Evolutionary conservation across 352 stramenopile genomes (phyloP).

Genomic region (Phytophthora brassicae): DNA sequence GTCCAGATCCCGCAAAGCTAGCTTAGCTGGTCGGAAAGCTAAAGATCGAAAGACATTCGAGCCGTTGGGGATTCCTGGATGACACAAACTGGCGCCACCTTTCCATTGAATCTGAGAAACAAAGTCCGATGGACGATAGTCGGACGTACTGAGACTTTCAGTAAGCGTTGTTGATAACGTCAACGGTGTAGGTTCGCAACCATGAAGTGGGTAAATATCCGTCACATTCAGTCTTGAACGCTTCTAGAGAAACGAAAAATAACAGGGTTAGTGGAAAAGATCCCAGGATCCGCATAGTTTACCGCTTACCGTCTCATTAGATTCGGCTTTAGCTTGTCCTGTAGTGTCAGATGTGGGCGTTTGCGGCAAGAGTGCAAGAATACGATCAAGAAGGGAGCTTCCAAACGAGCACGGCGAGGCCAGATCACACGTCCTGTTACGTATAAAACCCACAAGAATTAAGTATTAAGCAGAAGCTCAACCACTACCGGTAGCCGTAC

Average conservation of each 20-base stretch:
- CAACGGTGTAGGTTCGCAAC: constrained; percentile 56
- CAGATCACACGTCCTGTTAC: constrained; percentile 60
- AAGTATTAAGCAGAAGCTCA: too few species aligned
- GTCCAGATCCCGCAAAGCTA: constrained; percentile 71
- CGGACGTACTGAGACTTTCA: constrained; percentile 5
- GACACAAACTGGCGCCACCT: constrained; percentile 65
- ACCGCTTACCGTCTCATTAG: constrained; percentile 13
- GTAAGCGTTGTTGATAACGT: constrained; percentile 14
- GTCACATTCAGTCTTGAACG: constrained; percentile 47
- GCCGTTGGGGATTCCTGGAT: constrained; percentile 43
- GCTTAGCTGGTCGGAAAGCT: constrained; percentile 59
- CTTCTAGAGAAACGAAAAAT: constrained; percentile 27
- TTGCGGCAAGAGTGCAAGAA: constrained; percentile 66
- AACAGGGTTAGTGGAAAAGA: not conserved
- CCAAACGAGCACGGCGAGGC: constrained; percentile 64
- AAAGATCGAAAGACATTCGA: constrained; percentile 68
- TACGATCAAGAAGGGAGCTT: constrained; percentile 65
- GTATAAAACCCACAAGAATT: constrained; percentile 1
- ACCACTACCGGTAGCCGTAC: too few species aligned
- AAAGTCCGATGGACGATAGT: constrained; percentile 53
- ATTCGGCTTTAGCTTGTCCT: constrained; percentile 19
- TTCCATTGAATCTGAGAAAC: constrained; percentile 66
- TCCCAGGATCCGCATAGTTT: not conserved
- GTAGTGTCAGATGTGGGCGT: constrained; percentile 23
- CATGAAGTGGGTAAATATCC: constrained; percentile 70